Base-by-base conservation (phyloP, 345 rosid species). In the Conringia planisiliqua region DNA sequence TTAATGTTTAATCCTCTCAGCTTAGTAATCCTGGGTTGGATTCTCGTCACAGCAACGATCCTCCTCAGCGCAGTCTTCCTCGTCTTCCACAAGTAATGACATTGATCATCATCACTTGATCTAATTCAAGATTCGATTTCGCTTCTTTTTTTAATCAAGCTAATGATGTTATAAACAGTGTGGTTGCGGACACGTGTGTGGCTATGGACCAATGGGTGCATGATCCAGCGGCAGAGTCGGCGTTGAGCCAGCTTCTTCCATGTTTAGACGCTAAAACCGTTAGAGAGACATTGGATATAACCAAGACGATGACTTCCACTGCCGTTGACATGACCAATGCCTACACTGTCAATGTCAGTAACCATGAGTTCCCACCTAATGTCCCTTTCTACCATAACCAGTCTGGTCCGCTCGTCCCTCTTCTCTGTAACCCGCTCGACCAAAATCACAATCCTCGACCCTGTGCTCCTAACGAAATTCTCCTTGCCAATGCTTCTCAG, bases 131-230 rank as follows among this genome's bases (percentile, higher is more conserved):
- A 17, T 66, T 4, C 42, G 7, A 60, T n/a, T 7, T 18, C 5
- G 7, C 35, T 29, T 3, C 2, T 12, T 10, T 1, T 5, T 60
- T 29, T 6, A 14, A 10, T 43, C 11, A 4, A 50, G 17, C n/a
- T 66, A 58, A 73, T 13, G 44, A 40, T 14, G 39, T 22, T 48
- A 14, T 8, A 30, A 68, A 68, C 71, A 70, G 97, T 70, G 85
- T 86, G 64, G 85, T 84, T 14, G 89, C 83, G 35, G 95, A 89
- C 61, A 85, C 97, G 2, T 91, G 97, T 63, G 64, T 82, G 66
- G 89, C 97, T n/a, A 87, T 91, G 97, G 85, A 87, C 46, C 83
- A 89, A 66, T 89, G 95, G 97, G 92, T 87, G 22, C 83, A 80
- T 47, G 48, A 87, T 74, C 95, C 97, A n/a, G 83, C 84, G 13